Base-by-base conservation (phyloP, 2,329 filamentous ascomycete genomes). In the Fusarium xyrophilum region DNA sequence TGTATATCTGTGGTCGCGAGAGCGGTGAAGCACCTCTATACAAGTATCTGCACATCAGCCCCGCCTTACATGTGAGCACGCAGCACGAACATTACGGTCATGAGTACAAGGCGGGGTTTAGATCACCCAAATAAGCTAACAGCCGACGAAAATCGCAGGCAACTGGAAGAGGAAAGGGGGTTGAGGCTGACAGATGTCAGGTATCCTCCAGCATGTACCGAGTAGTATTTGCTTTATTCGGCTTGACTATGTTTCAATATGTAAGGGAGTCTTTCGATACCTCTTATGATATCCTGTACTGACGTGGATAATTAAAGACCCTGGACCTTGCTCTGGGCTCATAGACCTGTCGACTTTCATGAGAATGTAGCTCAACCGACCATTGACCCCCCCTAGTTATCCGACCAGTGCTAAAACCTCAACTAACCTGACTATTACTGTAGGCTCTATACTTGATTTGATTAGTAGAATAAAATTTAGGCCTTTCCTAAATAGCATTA, bases 21-120 rank as follows among this genome's bases (percentile, higher is more conserved):
- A 56, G 62, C 56, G 60, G 54, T 70, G 64, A 71, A 57, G 48
- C 48, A 66, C 40, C 48, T 21, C 11, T 28, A 7, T 11, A 0
- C 12, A 54, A 55, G 72, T 74, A 72, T 35, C 25, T n/a, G 23
- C 72, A 74, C 72, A 30, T 53, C 1, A 8, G 19, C 33, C 70
- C 62, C 64, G 60, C 72, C 54, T 55, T 61, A 42, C 56, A 44
- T 57, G 54, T 55, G 62, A 68, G 68, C 56, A 59, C 38, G 50
- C 53, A 68, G 65, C 63, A 66, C 56, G 48, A 72, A 68, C 60
- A 62, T 50, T 51, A 23, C 44, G 68, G 69, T 74, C 72, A 74
- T 74, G 72, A 71, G 72, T 58, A 39, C 68, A 67, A 44, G 63
- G 69, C 53, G 71, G 70, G 72, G 70, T 69, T 58, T 72, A 47